Evolutionary conservation across 2,329 filamentous ascomycete species (phyloP), one percentile per base, ranked within the genome.

Genomic region (Cladosporium colombiae): DNA sequence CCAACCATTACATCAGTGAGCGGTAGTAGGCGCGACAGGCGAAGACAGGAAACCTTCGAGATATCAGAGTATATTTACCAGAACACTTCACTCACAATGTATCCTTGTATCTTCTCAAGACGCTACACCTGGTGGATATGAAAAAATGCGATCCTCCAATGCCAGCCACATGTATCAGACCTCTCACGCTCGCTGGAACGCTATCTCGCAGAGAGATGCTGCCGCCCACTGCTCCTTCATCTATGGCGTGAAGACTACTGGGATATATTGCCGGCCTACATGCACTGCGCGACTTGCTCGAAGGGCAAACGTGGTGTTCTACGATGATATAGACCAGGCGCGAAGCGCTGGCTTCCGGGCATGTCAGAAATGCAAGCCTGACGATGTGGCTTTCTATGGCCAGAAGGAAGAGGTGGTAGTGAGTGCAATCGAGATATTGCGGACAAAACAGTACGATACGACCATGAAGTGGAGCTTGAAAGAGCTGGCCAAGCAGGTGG

Each of bases 261-360:
- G 78, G 53, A 85, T 86, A 60, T 89, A 86, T 76, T 89, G 87
- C 73, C 82, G 86, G 1, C 86, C 87, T 1, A 85, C 82, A 23
- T 89, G 87, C 73, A 83, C 84, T 18, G 82, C 84, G 3, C 83
- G 86, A n/a, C 81, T 91, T 16, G 83, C 85, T 1, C 79, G 82
- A 2, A 80, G 85, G n/a, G 81, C 85, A 13, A 84, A 85, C 23
- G 79, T 91, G 35, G 76, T 78, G 35, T 89, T 88, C 75, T 87
- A 82, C 74, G 73, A 80, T 18, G 80, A 77, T 0, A 71, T 79
- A 0, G 67, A 72, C 0, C 78, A 82, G 33, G 87, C 87, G 1
- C 79, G 81, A 69, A 72, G 74, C 13, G 80, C 79, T 18, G 74
- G 86, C 1, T 88, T 82, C 71, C 79, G 86, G 27, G 77, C 86